Percentiles rank a stretch among this genome's conserved stretches.
Evolutionary conservation across 306 rosid genomes (phyloP).

Genomic region (Luffa aegyptiaca): DNA sequence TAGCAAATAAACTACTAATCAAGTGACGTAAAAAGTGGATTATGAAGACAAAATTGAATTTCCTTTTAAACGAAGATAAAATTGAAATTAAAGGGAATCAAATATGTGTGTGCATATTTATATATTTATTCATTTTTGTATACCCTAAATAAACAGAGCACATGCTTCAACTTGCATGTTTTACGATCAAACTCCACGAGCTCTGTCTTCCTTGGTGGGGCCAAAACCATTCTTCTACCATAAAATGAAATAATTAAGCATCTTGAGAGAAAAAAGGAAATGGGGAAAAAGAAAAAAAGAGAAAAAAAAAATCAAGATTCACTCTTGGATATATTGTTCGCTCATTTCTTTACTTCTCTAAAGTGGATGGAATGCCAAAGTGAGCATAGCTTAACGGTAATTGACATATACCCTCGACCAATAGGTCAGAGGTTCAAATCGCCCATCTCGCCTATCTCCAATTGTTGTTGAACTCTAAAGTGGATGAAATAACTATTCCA

Average conservation of each 20-base stretch:
- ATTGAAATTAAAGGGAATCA: not conserved
- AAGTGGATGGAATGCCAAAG: not conserved
- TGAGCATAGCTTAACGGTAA: too few relatives aligned
- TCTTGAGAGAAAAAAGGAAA: not conserved
- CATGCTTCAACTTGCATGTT: constrained; percentile 10
- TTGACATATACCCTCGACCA: too few relatives aligned
- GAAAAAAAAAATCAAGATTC: not conserved
- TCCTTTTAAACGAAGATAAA: not conserved
- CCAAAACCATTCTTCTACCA: not conserved
- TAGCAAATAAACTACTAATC: not conserved
- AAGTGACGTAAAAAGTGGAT: not conserved
- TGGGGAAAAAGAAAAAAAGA: not conserved
- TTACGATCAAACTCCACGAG: not conserved
- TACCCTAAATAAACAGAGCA: not conserved
- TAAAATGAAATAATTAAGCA: constrained; percentile 1
- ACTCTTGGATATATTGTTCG: not conserved
- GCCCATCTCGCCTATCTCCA: too few relatives aligned
- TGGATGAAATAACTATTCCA: not conserved
- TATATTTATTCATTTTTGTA: not conserved
- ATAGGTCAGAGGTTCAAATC: too few relatives aligned
- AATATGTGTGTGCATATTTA: not conserved
- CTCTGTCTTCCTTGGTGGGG: not conserved
- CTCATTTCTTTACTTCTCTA: not conserved
- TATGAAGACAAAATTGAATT: not conserved
- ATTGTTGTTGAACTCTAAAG: too few relatives aligned